phyloP scores from a whole-genome alignment of 495 filamentous ascomycete genomes.

The Staphylotrichum longicolle region DNA sequence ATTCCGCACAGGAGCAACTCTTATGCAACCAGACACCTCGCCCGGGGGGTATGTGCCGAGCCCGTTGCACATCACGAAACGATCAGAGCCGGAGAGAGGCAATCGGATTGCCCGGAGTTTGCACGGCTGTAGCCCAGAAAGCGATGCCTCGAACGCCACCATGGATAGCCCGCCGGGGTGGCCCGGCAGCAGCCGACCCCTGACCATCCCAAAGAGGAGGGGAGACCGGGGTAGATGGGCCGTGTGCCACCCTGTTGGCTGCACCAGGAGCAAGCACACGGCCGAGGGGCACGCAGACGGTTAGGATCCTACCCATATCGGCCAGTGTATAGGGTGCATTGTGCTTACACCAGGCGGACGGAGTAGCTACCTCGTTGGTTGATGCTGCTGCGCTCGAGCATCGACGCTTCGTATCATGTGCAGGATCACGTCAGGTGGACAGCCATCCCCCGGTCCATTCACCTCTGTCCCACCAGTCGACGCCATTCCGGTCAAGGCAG shows the following conservation, averaged over 20 bases:
- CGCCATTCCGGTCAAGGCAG: not conserved
- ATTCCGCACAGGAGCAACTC: not conserved
- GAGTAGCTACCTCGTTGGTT: not conserved
- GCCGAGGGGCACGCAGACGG: conserved; percentile 5
- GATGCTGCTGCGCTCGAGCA: not conserved
- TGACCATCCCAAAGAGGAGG: conserved; percentile 35
- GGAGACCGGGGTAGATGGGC: conserved; percentile 14
- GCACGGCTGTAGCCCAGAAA: conserved; percentile 21
- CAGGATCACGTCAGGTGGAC: not conserved
- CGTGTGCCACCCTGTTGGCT: conserved; percentile 3
- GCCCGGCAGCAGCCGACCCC: conserved; percentile 16
- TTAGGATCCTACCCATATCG: conserved; percentile 4
- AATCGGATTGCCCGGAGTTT: not conserved
- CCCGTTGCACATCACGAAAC: conserved; percentile 38
- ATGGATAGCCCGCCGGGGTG: conserved; percentile 27
- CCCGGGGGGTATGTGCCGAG: conserved; percentile 23
- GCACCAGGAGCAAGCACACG: not conserved
- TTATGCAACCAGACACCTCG: not conserved
- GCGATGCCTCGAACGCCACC: conserved; percentile 23
- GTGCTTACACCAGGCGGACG: conserved; percentile 9
- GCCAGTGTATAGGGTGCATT: not conserved
- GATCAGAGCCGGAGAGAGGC: conserved; percentile 7
- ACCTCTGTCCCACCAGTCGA: not conserved
- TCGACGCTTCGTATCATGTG: conserved; percentile 15
- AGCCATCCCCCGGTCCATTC: not conserved